These are phyloP conservation scores for Nissolia schottii DNA, from an alignment of 306 rosid species.

Conservation along the genomic window DNA sequence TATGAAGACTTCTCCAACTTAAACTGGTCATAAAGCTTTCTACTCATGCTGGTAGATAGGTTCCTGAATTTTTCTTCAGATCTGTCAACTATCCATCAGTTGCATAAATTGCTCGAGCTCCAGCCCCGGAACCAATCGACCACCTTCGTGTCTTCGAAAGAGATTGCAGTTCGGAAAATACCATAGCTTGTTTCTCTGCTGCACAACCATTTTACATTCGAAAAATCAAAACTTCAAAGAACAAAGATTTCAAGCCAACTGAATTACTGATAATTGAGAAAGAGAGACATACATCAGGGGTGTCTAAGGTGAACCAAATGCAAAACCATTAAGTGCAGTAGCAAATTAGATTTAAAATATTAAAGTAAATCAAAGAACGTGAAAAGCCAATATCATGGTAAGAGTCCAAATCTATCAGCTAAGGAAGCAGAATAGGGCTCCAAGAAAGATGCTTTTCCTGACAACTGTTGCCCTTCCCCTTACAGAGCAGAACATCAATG, in stretches of 20 bases:
- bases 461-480: not conserved
- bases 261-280: not conserved
- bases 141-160: constrained; percentile 19
- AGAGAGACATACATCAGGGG: not conserved
- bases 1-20: constrained; percentile 32
- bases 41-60: constrained; percentile 26
- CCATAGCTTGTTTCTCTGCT: constrained; percentile 22
- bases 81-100: constrained; percentile 39
- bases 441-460: not conserved
- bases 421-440: not conserved
- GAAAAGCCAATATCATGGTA: not conserved
- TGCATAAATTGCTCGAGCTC: not conserved
- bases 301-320: not conserved
- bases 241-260: constrained; percentile 12
- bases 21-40: constrained; percentile 36
- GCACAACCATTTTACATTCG: constrained; percentile 13
- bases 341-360: not conserved
- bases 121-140: constrained; percentile 16
- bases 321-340: not conserved
- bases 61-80: constrained; percentile 21
- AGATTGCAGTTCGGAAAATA: constrained; percentile 27
- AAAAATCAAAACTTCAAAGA: constrained; percentile 2
- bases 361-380: not conserved
- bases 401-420: constrained; percentile 1
- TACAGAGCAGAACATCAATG: not conserved